Percentiles rank a stretch among this genome's conserved stretches.
Evolutionary conservation across 2,329 filamentous ascomycete species (phyloP).

Genomic region (Orbilia brochopaga): DNA sequence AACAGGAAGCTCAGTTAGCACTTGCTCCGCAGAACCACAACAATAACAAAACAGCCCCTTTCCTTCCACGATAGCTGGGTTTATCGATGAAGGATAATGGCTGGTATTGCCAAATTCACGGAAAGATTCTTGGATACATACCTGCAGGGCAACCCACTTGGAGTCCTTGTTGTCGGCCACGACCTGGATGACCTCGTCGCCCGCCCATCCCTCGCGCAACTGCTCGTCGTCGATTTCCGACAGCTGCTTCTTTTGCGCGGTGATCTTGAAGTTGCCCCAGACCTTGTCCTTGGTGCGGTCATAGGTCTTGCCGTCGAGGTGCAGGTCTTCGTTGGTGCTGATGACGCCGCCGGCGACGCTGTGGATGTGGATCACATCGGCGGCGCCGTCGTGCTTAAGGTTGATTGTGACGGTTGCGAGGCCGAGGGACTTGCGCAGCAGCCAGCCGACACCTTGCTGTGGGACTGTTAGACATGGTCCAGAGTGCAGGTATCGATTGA

Average conservation of each 20-base stretch:
- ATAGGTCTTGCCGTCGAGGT: constrained; percentile 59
- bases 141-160: constrained; percentile 66
- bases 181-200: constrained; percentile 64
- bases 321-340: constrained; percentile 67
- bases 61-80: not conserved
- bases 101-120: not conserved
- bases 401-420: constrained; percentile 70
- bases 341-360: constrained; percentile 75
- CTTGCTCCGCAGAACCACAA: not conserved
- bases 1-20: constrained; percentile 21
- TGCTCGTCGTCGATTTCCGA: constrained; percentile 63
- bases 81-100: not conserved
- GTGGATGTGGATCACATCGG: constrained; percentile 71
- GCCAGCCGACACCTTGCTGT: constrained; percentile 71
- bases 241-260: constrained; percentile 63
- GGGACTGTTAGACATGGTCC: constrained; percentile 6
- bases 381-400: constrained; percentile 60
- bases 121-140: constrained; percentile 52
- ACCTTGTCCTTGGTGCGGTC: constrained; percentile 75
- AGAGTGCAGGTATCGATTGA: constrained; percentile 17
- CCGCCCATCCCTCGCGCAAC: constrained; percentile 67
- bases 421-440: constrained; percentile 74
- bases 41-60: not conserved
- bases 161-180: constrained; percentile 61
- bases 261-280: constrained; percentile 74